phyloP scores from a whole-genome alignment of 2,329 filamentous ascomycete genomes.

The Cladorrhinum sp. region DNA sequence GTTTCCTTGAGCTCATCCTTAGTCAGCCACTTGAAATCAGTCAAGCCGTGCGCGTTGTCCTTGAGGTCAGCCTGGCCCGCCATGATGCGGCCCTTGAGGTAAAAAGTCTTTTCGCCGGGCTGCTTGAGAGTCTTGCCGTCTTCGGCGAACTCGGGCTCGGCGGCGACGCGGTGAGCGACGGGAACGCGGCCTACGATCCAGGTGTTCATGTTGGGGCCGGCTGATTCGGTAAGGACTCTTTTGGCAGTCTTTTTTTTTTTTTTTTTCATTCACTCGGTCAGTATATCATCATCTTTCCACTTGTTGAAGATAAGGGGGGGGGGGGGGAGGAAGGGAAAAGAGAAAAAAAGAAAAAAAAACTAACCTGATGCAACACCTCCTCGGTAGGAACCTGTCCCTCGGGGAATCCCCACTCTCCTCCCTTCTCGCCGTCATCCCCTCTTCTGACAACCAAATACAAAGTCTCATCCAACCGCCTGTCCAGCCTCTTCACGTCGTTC shows the following conservation, averaged over 20 bases:
- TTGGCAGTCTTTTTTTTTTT: slow-evolving; percentile 65
- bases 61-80: slow-evolving; percentile 85
- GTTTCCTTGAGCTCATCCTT: slow-evolving; percentile 77
- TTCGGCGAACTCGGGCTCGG: slow-evolving; percentile 46
- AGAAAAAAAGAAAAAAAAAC: slow-evolving; percentile 38
- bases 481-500: slow-evolving; percentile 73
- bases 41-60: slow-evolving; percentile 67
- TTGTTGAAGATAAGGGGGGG: too few species aligned
- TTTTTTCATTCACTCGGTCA: neutral
- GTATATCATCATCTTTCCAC: too few species aligned
- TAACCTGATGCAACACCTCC: slow-evolving; percentile 80
- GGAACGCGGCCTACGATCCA: slow-evolving; percentile 94
- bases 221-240: slow-evolving; percentile 71
- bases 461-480: slow-evolving; percentile 74
- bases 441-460: slow-evolving; percentile 77
- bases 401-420: slow-evolving; percentile 80
- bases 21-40: slow-evolving; percentile 88
- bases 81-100: slow-evolving; percentile 95
- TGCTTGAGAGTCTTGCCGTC: slow-evolving; percentile 39
- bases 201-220: slow-evolving; percentile 95
- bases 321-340: too few species aligned
- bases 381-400: slow-evolving; percentile 63
- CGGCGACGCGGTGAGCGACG: slow-evolving; percentile 73
- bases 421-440: slow-evolving; percentile 52
- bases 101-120: slow-evolving; percentile 82